Conservation (phyloP, 164 flowering plant species). For the Nymphaea thermarum region DNA sequence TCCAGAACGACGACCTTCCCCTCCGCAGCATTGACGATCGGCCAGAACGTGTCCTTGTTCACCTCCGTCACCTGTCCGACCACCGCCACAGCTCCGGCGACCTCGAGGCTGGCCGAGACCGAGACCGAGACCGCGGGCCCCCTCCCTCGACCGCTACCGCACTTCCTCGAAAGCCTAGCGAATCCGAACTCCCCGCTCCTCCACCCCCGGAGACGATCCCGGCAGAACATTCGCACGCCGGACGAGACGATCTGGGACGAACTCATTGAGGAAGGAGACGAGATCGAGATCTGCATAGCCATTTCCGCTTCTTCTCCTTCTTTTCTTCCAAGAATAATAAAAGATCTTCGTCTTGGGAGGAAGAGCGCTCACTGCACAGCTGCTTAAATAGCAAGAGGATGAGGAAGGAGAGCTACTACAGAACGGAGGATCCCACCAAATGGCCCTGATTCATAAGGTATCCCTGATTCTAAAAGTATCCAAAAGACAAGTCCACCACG, state of each 20-base stretch:
- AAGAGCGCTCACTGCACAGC: neutral
- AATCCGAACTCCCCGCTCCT: neutral
- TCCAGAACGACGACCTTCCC: slow-evolving; percentile 30
- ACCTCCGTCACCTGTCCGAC: slow-evolving; percentile 34
- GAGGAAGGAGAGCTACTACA: neutral
- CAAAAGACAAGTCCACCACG: neutral
- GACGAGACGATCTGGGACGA: slow-evolving; percentile 3
- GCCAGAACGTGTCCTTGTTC: slow-evolving; percentile 37
- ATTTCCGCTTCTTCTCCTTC: slow-evolving; percentile 1
- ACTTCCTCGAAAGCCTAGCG: neutral
- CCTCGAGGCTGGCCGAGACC: slow-evolving; percentile 21
- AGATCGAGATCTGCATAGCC: slow-evolving; percentile 16
- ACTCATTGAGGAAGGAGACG: slow-evolving; percentile 5
- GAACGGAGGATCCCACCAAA: neutral
- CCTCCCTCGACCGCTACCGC: slow-evolving; percentile 3
- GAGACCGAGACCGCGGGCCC: neutral
- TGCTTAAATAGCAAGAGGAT: neutral
- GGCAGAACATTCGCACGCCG: neutral
- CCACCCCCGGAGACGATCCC: slow-evolving; percentile 3
- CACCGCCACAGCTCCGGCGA: slow-evolving; percentile 12
- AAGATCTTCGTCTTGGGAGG: neutral
- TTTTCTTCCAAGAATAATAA: neutral
- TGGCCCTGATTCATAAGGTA: neutral
- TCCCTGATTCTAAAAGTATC: too few species aligned
- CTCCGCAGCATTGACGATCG: slow-evolving; percentile 21